Evolutionary conservation across 2,329 filamentous ascomycete genomes (phyloP).

Genomic region (Sarocladiaceae sp.): DNA sequence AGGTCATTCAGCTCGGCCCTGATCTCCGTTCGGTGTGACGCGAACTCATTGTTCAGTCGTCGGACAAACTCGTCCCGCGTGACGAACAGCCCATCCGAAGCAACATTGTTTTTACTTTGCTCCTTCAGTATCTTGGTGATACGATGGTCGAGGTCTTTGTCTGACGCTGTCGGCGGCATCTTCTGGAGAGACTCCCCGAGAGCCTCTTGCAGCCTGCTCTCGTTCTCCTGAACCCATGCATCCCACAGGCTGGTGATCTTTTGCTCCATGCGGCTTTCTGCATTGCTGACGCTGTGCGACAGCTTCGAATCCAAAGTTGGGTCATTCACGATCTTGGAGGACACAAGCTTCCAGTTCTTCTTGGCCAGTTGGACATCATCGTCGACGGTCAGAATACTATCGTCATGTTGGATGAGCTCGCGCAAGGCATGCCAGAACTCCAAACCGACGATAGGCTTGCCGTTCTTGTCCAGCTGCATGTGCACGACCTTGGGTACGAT

Average conservation of each 20-base stretch:
- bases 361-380: constrained; percentile 18
- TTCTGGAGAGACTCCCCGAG: constrained; percentile 26
- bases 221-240: constrained; percentile 46
- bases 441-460: constrained; percentile 46
- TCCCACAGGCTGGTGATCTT: constrained; percentile 40
- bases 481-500: constrained; percentile 52
- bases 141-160: constrained; percentile 26
- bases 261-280: constrained; percentile 18
- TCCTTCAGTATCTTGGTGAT: constrained; percentile 31
- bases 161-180: constrained; percentile 26
- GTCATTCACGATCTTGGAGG: background rate
- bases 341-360: constrained; percentile 3
- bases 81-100: constrained; percentile 31
- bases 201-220: constrained; percentile 27
- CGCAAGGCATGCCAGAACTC: constrained; percentile 62
- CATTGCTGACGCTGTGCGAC: constrained; percentile 14
- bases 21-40: constrained; percentile 31
- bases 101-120: constrained; percentile 24
- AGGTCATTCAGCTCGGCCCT: constrained; percentile 33
- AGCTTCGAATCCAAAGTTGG: constrained; percentile 5
- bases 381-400: constrained; percentile 39
- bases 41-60: constrained; percentile 33
- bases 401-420: constrained; percentile 44
- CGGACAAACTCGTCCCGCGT: constrained; percentile 42
- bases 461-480: constrained; percentile 43